These are phyloP conservation scores for Plantago elongata DNA, from an alignment of 257 asterid species.

Conservation along the genomic window DNA sequence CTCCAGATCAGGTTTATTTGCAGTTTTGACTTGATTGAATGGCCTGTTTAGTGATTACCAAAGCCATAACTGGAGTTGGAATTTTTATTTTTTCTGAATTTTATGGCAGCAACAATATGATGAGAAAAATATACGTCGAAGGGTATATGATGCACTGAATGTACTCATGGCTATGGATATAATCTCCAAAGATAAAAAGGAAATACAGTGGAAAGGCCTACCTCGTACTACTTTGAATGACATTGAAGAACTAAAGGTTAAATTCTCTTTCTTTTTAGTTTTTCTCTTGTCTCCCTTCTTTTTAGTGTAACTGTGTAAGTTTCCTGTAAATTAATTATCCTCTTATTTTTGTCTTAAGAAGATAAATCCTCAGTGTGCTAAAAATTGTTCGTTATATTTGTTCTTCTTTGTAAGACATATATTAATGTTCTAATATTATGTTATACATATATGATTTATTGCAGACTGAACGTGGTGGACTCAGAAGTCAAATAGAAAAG, in stretches of 20 bases:
- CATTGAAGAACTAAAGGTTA: slow-evolving; percentile 81
- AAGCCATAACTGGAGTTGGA: slow-evolving; percentile 17
- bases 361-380: slow-evolving; percentile 11
- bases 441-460: slow-evolving; percentile 16
- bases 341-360: background rate
- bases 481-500: slow-evolving; percentile 77
- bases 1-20: slow-evolving; percentile 83
- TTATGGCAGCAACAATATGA: slow-evolving; percentile 87
- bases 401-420: background rate
- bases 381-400: background rate
- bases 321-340: too few species aligned
- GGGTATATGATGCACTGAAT: slow-evolving; percentile 94
- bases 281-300: slow-evolving; percentile 7
- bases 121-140: slow-evolving; percentile 93
- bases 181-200: slow-evolving; percentile 92
- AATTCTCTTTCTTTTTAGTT: slow-evolving; percentile 6
- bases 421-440: slow-evolving; percentile 9
- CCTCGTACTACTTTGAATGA: slow-evolving; percentile 86
- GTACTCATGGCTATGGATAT: slow-evolving; percentile 99
- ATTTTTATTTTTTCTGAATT: slow-evolving; percentile 14
- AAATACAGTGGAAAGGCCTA: slow-evolving; percentile 97
- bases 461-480: slow-evolving; percentile 74
- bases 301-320: background rate
- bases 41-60: slow-evolving; percentile 2
- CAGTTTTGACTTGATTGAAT: slow-evolving; percentile 10